phyloP scores from a whole-genome alignment of 1,284 basidiomycete species.

The Ganoderma sinense region DNA sequence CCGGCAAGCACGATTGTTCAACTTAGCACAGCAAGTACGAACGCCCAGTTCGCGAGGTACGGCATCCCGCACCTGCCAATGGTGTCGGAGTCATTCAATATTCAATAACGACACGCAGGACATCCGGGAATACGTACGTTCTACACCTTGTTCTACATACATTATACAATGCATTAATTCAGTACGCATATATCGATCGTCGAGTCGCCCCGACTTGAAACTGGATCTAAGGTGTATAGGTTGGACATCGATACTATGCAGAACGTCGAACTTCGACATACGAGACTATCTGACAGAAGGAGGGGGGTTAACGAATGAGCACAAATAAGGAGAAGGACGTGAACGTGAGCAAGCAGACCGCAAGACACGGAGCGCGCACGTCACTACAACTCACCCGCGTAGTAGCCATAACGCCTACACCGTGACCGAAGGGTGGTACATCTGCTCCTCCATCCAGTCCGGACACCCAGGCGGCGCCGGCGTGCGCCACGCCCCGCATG shows the following conservation, averaged over 20 bases:
- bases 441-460: slow-evolving; percentile 1
- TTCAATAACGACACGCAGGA: not conserved
- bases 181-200: too few species aligned
- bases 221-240: too few species aligned
- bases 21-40: too few species aligned
- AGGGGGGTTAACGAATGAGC: not conserved
- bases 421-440: slow-evolving; percentile 2
- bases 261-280: not conserved
- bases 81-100: not conserved
- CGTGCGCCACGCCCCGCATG: not conserved
- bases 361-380: not conserved
- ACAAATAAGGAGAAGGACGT: not conserved
- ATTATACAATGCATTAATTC: too few species aligned
- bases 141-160: too few species aligned
- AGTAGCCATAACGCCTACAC: not conserved
- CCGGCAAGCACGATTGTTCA: not conserved
- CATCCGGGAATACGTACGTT: too few species aligned
- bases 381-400: not conserved
- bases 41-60: too few species aligned
- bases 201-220: too few species aligned
- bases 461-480: not conserved
- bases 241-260: not conserved
- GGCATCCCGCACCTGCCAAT: too few species aligned
- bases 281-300: not conserved
- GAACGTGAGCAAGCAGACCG: not conserved